A percentile compares a stretch with the other conserved stretches of the same genome.
Evolutionary conservation across 2,329 filamentous ascomycete species (phyloP).

Genomic region (Aspergillus hortae): DNA sequence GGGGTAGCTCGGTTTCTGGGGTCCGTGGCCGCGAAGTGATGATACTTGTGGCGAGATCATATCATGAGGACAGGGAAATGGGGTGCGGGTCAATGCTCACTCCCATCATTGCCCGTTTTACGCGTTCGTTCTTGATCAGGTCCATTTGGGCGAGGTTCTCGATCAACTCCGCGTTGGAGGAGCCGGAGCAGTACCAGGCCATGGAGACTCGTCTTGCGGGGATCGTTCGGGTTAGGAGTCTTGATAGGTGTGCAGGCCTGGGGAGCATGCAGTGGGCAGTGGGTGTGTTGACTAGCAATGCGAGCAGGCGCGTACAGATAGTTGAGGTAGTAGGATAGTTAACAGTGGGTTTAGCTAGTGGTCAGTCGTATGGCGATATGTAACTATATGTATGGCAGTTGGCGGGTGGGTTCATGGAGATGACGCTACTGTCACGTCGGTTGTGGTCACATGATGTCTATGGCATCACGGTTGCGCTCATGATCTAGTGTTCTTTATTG

Average conservation of each 20-base stretch:
- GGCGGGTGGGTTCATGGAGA: not conserved
- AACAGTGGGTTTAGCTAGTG: not conserved
- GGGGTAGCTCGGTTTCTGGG: not conserved
- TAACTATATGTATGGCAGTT: not conserved
- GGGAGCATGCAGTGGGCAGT: not conserved
- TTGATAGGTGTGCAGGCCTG: too few relatives aligned
- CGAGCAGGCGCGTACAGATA: not conserved
- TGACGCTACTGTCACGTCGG: not conserved
- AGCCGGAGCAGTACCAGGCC: conserved; percentile 85
- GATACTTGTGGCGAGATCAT: not conserved
- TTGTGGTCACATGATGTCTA: not conserved
- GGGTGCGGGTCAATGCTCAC: conserved; percentile 41
- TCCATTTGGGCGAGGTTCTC: conserved; percentile 70
- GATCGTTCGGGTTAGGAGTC: not conserved
- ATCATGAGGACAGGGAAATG: not conserved
- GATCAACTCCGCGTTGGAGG: conserved; percentile 70
- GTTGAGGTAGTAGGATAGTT: not conserved
- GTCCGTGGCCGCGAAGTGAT: not conserved
- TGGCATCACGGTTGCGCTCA: too few relatives aligned
- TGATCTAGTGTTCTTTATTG: not conserved
- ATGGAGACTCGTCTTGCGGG: conserved; percentile 48
- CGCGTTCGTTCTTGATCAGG: conserved; percentile 67
- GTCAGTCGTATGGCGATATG: not conserved
- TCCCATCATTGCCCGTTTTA: conserved; percentile 75
- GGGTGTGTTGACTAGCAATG: not conserved